Base-by-base conservation (phyloP, 768 basidiomycete species). In the Serendipita sp. region DNA sequence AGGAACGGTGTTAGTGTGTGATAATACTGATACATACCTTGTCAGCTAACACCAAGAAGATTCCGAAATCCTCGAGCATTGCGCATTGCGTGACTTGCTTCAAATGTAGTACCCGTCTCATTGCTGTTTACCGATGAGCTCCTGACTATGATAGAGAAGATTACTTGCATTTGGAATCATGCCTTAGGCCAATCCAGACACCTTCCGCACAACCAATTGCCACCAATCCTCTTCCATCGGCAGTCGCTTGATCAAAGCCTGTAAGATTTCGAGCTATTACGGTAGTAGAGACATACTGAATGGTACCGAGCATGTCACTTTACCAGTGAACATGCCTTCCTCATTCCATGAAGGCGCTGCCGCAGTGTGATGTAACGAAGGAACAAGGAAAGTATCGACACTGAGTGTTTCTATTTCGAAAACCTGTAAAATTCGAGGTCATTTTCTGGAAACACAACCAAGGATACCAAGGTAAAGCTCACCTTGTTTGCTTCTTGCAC, bases 141-240 rank as follows among this genome's bases (percentile, higher is more conserved):
- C 8, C 13, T 47, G 28, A 8, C 10, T 37, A 15, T 44, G 8
- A 62, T 37, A 44, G 2, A 30, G 3, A 47, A 38, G 63, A 67
- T 62, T 5, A 70, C 85, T 66, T 73, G 92, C 91, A 93, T 72
- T 81, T 78, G 1, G 93, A 86, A 73, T 95, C 89, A 68, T 91
- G 88, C 45, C 89, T 81, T 73, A 93, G 86, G 0, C 93, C 93
- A 66, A 96, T 93, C 89, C 91, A 96, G 24, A 96, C 89, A 35
- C 96, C 96, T 71, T 96, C 92, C 0, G 88, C 86, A 72, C 93
- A 96, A 5, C 94, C 96, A 69, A 97, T 86, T 0, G 94, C 92
- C 45, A 97, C 88, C 13, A 99, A 79, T 11, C 84, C 84, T 30
- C 92, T 83, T 3, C 87, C 86, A 71, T 97, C 92, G 3, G 85